A percentile compares a stretch with the other conserved stretches of the same genome.
Conservation (phyloP, 2,329 filamentous ascomycete genomes). For the Penicillium sp. region DNA sequence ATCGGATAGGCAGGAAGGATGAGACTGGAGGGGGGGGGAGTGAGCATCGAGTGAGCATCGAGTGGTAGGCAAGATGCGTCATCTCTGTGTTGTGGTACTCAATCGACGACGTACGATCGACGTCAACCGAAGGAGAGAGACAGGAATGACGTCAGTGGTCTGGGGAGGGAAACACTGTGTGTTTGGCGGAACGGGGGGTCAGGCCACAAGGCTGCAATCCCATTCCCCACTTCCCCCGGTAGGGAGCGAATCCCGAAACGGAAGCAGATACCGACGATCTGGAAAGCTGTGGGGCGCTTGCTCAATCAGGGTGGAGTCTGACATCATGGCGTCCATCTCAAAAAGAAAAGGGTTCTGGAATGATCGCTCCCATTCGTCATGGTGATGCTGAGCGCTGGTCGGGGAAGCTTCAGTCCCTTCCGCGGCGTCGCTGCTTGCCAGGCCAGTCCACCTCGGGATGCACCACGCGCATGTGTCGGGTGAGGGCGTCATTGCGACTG, state of each 20-base stretch:
- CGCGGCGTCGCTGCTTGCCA: slow-evolving; percentile 59
- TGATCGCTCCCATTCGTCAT: slow-evolving; percentile 19
- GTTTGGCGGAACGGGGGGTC: slow-evolving; percentile 3
- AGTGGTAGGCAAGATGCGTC: slow-evolving; percentile 14
- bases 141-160: slow-evolving; percentile 15
- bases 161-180: not conserved
- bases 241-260: slow-evolving; percentile 8
- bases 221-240: not conserved
- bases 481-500: slow-evolving; percentile 90
- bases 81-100: slow-evolving; percentile 15
- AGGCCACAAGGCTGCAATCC: slow-evolving; percentile 21
- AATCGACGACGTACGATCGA: slow-evolving; percentile 24
- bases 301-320: slow-evolving; percentile 10
- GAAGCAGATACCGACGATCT: slow-evolving; percentile 19
- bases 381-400: slow-evolving; percentile 17
- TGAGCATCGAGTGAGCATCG: not conserved
- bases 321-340: slow-evolving; percentile 15
- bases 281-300: slow-evolving; percentile 7
- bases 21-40: not conserved
- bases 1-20: not conserved
- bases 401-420: slow-evolving; percentile 34
- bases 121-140: slow-evolving; percentile 14
- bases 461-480: slow-evolving; percentile 89
- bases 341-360: not conserved
- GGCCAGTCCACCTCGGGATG: slow-evolving; percentile 85